phyloP scores from a whole-genome alignment of 1,284 basidiomycete species.

The Austropuccinia psidii region DNA sequence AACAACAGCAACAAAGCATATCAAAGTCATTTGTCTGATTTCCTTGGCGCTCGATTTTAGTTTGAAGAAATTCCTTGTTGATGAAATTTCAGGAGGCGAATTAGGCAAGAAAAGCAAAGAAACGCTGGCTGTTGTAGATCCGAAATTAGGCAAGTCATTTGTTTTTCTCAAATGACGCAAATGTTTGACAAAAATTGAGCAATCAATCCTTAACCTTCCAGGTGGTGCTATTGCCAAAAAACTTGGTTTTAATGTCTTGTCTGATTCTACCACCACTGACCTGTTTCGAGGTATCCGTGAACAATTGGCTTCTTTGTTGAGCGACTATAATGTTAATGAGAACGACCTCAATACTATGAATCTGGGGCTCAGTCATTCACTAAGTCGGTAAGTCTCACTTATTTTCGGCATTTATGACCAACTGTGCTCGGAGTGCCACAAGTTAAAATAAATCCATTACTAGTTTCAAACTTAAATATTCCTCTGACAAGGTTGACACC shows the following conservation, averaged over 20 bases:
- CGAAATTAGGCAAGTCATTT: slow-evolving; percentile 16
- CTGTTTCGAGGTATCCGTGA: slow-evolving; percentile 91
- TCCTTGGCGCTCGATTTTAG: not conserved
- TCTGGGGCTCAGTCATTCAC: slow-evolving; percentile 88
- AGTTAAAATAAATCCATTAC: too few relatives aligned
- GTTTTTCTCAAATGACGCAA: not conserved
- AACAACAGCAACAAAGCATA: too few relatives aligned
- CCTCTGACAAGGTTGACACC: slow-evolving; percentile 97
- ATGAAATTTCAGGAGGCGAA: slow-evolving; percentile 27
- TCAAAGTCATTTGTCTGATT: not conserved
- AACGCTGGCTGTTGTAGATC: slow-evolving; percentile 24
- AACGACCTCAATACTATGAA: slow-evolving; percentile 96
- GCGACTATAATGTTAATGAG: slow-evolving; percentile 51
- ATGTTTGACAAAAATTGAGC: too few relatives aligned
- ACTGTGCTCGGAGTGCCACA: not conserved
- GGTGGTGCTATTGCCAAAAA: slow-evolving; percentile 85
- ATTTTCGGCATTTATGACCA: not conserved
- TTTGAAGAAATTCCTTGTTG: slow-evolving; percentile 31
- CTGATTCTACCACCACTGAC: slow-evolving; percentile 62
- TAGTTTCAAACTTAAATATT: slow-evolving; percentile 98
- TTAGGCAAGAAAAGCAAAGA: slow-evolving; percentile 27
- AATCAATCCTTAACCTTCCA: too few relatives aligned
- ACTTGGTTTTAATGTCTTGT: slow-evolving; percentile 77
- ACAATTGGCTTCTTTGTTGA: slow-evolving; percentile 73
- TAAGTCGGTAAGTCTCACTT: slow-evolving; percentile 62